These are phyloP conservation scores for Dryas octopetala DNA, from an alignment of 306 rosid species.

Conservation along the genomic window DNA sequence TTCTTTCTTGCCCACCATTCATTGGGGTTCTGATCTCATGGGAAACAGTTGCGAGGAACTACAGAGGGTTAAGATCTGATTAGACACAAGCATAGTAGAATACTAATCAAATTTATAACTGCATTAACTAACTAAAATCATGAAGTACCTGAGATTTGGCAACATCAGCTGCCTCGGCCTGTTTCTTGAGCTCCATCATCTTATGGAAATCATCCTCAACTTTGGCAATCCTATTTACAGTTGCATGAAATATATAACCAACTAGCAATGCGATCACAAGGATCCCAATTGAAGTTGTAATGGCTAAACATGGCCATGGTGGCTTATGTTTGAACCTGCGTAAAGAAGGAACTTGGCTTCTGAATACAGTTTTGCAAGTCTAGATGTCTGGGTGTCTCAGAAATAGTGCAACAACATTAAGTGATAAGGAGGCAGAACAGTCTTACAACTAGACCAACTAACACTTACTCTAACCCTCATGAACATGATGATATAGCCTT, in stretches of 20 bases:
- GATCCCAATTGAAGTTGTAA: slow-evolving; percentile 67
- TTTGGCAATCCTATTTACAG: slow-evolving; percentile 82
- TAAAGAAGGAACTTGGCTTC: slow-evolving; percentile 32
- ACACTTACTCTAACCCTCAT: neutral
- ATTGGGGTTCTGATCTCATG: slow-evolving; percentile 98
- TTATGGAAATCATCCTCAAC: slow-evolving; percentile 75
- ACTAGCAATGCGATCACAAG: slow-evolving; percentile 77
- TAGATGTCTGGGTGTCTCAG: slow-evolving; percentile 6
- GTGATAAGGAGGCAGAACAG: neutral
- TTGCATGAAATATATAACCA: slow-evolving; percentile 80
- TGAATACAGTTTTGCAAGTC: slow-evolving; percentile 10
- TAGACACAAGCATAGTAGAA: slow-evolving; percentile 24
- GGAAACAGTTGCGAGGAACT: slow-evolving; percentile 98
- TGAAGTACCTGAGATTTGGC: no score
- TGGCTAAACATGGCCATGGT: slow-evolving; percentile 87
- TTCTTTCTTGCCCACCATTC: slow-evolving; percentile 46
- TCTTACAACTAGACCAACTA: neutral
- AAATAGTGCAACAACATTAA: neutral
- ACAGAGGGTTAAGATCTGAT: slow-evolving; percentile 35
- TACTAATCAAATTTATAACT: no score
- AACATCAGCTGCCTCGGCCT: slow-evolving; percentile 90
- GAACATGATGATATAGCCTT: slow-evolving; percentile 1
- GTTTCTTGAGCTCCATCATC: slow-evolving; percentile 81
- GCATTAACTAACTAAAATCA: no score
- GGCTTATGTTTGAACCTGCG: slow-evolving; percentile 88